Evolutionary conservation across 1,139 yeast species (phyloP), one percentile per base, ranked within the genome.

Genomic region (Protomyces lactucae-debilis): DNA sequence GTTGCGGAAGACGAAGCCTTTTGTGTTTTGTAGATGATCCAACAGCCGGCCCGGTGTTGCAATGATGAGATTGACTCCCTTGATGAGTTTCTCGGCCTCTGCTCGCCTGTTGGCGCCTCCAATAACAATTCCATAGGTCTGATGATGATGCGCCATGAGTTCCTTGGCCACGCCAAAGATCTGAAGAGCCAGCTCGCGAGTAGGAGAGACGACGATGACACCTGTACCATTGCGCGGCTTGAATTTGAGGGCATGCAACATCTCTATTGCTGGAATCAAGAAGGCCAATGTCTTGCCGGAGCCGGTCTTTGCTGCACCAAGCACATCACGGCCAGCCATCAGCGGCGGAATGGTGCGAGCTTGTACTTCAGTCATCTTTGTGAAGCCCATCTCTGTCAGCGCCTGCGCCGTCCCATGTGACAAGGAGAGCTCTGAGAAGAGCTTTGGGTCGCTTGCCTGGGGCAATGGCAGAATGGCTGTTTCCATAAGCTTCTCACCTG

Each of bases 61-160:
- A 75, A 93, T 87, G 71, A 93, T 80, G 70, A 95, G 76, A 74
- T 93, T 95, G 55, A 93, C 98, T 74, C 99, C 99, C 76, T 92
- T 92, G 64, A 82, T 84, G 69, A 93, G 82, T 77, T 93, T 93
- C 69, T 92, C 97, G 39, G 97, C 97, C 77, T 93, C 99, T 71
- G 90, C 96, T 76, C 97, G 86, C 76, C 98, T 85, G 77, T 95
- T 93, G 66, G 97, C 97, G 69, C 99, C 99, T 55, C 99, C 99
- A 74, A 95, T 95, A 35, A 92, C 97, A 70, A 93, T 89, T 61
- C 97, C 99, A 71, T 90, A 84, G 4, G 99, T 93, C 76, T 93
- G 99, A 3, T 93, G 83, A 76, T 92, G 97, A 74, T 86, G 84
- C 64, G 84, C 89, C 95, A 92, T 85, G 70, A 93, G 80, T 76